These are phyloP conservation scores for Tephrocybe sp. DNA, from an alignment of 768 basidiomycete genomes.

Conservation along the genomic window DNA sequence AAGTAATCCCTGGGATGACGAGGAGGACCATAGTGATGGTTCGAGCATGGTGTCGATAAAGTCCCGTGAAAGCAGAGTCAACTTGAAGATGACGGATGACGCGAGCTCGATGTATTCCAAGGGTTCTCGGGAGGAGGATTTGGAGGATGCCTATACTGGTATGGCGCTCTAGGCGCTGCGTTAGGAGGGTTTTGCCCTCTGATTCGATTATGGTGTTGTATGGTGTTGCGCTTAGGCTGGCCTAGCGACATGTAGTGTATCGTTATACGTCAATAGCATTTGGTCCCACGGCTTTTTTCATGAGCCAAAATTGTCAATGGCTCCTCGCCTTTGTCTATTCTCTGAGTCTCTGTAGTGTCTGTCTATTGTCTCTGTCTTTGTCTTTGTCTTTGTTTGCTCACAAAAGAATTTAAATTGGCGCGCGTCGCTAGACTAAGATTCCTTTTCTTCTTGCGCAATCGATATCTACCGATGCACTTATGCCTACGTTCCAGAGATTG, in stretches of 20 bases:
- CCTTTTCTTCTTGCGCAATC: too few relatives aligned
- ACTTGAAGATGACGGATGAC: neutral
- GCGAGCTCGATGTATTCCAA: slow-evolving; percentile 9
- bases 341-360: too few relatives aligned
- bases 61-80: neutral
- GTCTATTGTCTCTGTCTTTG: too few relatives aligned
- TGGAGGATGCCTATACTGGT: slow-evolving; percentile 13
- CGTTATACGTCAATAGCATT: too few relatives aligned
- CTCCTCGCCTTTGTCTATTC: too few relatives aligned
- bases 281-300: too few relatives aligned
- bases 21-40: neutral
- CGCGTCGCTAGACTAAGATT: too few relatives aligned
- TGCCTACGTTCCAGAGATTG: neutral
- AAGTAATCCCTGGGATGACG: slow-evolving; percentile 3
- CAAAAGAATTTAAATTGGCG: too few relatives aligned
- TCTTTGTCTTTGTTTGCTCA: too few relatives aligned
- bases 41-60: slow-evolving; percentile 1
- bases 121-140: slow-evolving; percentile 4
- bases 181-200: neutral
- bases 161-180: slow-evolving; percentile 8
- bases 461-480: too few relatives aligned
- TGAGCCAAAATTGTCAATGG: too few relatives aligned
- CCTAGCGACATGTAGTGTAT: neutral
- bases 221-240: neutral
- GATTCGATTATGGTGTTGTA: neutral